Conservation (phyloP, 805 yeast species). For the Pachysolen tannophilus region DNA sequence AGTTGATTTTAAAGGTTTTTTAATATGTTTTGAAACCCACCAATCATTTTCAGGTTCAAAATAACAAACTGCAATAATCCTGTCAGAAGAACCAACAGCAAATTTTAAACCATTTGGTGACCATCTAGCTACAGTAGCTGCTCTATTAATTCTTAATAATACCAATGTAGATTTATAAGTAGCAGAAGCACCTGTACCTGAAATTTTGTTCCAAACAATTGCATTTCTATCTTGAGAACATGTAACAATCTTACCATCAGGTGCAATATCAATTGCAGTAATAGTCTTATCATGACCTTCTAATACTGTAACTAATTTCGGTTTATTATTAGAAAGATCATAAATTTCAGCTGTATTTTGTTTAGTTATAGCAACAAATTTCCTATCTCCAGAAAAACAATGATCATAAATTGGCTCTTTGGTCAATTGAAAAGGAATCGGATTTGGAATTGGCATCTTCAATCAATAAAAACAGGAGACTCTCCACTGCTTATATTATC, state of each 20-base stretch:
- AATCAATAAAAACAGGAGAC: no score
- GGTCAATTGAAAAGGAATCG: slow-evolving; percentile 56
- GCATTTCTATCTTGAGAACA: slow-evolving; percentile 98
- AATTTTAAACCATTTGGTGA: slow-evolving; percentile 91
- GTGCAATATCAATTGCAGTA: slow-evolving; percentile 88
- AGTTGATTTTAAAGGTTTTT: slow-evolving; percentile 89
- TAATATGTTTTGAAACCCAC: slow-evolving; percentile 99
- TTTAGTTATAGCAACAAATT: slow-evolving; percentile 71
- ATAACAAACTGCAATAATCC: slow-evolving; percentile 92
- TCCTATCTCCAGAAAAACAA: slow-evolving; percentile 65
- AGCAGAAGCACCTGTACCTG: slow-evolving; percentile 46
- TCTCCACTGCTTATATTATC: no score
- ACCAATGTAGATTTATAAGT: slow-evolving; percentile 82
- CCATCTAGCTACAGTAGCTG: slow-evolving; percentile 94
- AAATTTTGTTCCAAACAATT: slow-evolving; percentile 90
- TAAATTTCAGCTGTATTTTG: slow-evolving; percentile 71
- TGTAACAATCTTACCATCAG: slow-evolving; percentile 85
- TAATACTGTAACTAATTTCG: slow-evolving; percentile 57
- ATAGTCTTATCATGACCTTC: slow-evolving; percentile 88
- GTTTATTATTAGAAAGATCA: slow-evolving; percentile 45
- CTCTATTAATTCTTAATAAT: slow-evolving; percentile 83
- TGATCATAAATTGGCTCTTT: slow-evolving; percentile 88
- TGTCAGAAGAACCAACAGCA: slow-evolving; percentile 95
- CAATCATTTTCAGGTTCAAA: slow-evolving; percentile 95
- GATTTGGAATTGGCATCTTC: no score